These are phyloP conservation scores for Apiotrichum siamense DNA, from an alignment of 1,284 basidiomycete species.

Conservation along the genomic window DNA sequence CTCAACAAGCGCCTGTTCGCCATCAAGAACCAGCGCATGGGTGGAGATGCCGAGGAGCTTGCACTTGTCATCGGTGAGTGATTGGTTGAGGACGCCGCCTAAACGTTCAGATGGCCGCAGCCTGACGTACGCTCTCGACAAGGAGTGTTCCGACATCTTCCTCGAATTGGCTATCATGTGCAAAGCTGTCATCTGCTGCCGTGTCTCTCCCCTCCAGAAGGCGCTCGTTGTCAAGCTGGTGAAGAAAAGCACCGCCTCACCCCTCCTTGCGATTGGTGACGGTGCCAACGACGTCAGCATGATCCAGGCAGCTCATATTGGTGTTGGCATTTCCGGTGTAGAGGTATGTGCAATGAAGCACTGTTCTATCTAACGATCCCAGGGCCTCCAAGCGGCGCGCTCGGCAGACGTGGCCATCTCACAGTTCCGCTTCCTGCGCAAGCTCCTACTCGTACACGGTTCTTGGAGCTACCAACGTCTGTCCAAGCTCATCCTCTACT, in stretches of 20 bases:
- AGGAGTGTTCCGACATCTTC: slow-evolving; percentile 81
- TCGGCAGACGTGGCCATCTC: slow-evolving; percentile 96
- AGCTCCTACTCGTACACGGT: slow-evolving; percentile 92
- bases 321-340: slow-evolving; percentile 95
- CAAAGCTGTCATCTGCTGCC: slow-evolving; percentile 55
- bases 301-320: slow-evolving; percentile 61
- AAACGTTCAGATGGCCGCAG: slow-evolving; percentile 82
- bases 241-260: slow-evolving; percentile 88
- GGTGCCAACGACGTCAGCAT: slow-evolving; percentile 58
- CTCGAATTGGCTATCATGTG: slow-evolving; percentile 96
- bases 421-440: slow-evolving; percentile 95
- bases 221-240: slow-evolving; percentile 97
- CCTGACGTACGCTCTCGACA: slow-evolving; percentile 84
- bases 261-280: slow-evolving; percentile 82
- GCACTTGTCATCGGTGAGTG: slow-evolving; percentile 82
- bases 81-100: background rate
- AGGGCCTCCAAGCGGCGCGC: slow-evolving; percentile 91
- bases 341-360: slow-evolving; percentile 50
- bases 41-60: slow-evolving; percentile 88
- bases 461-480: slow-evolving; percentile 96
- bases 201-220: slow-evolving; percentile 96
- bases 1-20: slow-evolving; percentile 80
- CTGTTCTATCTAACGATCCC: background rate
- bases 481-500: slow-evolving; percentile 91
- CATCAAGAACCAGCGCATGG: slow-evolving; percentile 84